Conservation (phyloP, 2,329 filamentous ascomycete genomes). For the Sphaceloma murrayae region DNA sequence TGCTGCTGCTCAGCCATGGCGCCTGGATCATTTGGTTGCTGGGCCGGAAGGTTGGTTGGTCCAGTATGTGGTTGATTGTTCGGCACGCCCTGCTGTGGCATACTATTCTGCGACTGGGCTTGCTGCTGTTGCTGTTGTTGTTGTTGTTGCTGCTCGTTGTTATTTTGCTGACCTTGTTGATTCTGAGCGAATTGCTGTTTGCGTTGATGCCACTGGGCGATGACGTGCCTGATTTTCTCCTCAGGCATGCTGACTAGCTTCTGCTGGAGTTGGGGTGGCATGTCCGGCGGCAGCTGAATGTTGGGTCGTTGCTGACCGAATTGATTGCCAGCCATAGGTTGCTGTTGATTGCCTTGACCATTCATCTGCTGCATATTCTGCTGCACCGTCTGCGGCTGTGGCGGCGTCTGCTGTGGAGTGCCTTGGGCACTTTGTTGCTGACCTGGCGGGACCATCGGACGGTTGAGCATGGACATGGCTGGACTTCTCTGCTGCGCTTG, state of each 20-base stretch:
- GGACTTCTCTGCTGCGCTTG: slow-evolving; percentile 35
- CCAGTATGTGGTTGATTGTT: slow-evolving; percentile 18
- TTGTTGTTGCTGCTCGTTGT: slow-evolving; percentile 28
- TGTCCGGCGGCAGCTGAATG: slow-evolving; percentile 13
- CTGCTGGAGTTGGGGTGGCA: slow-evolving; percentile 16
- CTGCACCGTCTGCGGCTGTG: slow-evolving; percentile 22
- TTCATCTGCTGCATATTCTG: slow-evolving; percentile 19
- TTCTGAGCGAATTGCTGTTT: slow-evolving; percentile 17
- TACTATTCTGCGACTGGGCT: slow-evolving; percentile 16
- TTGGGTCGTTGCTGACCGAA: slow-evolving; percentile 12
- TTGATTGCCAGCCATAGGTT: slow-evolving; percentile 17
- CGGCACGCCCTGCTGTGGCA: slow-evolving; percentile 18
- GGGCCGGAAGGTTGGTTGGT: slow-evolving; percentile 15
- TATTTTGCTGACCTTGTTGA: slow-evolving; percentile 24
- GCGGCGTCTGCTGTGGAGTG: slow-evolving; percentile 26
- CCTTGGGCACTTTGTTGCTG: slow-evolving; percentile 28
- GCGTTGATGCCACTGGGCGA: slow-evolving; percentile 11
- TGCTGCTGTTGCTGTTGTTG: slow-evolving; percentile 6
- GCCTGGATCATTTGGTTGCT: slow-evolving; percentile 16
- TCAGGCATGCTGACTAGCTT: slow-evolving; percentile 12
- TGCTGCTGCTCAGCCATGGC: slow-evolving; percentile 16
- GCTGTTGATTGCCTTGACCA: slow-evolving; percentile 10
- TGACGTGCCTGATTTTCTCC: slow-evolving; percentile 6
- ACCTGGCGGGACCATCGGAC: slow-evolving; percentile 39
- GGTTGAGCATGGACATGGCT: slow-evolving; percentile 42